Evolutionary conservation across 2,329 filamentous ascomycete genomes (phyloP).

Genomic region (Stagonosporopsis vannaccii): DNA sequence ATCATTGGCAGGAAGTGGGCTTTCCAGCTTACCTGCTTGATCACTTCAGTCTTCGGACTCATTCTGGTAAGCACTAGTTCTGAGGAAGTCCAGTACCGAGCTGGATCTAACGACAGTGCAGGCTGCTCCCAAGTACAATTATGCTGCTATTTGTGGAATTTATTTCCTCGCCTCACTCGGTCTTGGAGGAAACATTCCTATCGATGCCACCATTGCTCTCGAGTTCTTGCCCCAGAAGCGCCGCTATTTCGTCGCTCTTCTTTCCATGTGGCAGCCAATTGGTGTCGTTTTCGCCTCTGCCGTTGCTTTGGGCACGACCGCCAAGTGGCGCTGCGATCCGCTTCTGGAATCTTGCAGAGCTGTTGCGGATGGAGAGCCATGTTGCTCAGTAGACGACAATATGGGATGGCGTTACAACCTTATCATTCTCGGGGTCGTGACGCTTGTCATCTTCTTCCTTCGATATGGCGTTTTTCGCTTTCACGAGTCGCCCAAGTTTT

Average conservation of each 20-base stretch:
- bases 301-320: slow-evolving; percentile 38
- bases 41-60: slow-evolving; percentile 38
- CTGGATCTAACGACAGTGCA: slow-evolving; percentile 13
- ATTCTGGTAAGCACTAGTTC: slow-evolving; percentile 23
- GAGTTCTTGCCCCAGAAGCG: slow-evolving; percentile 39
- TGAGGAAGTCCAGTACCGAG: neutral
- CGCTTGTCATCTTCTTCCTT: slow-evolving; percentile 36
- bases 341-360: slow-evolving; percentile 26
- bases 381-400: slow-evolving; percentile 33
- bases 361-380: slow-evolving; percentile 24
- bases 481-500: slow-evolving; percentile 40
- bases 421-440: slow-evolving; percentile 37
- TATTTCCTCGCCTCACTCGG: slow-evolving; percentile 38
- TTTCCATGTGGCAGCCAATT: slow-evolving; percentile 43
- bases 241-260: slow-evolving; percentile 37
- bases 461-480: slow-evolving; percentile 41
- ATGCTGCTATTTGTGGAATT: slow-evolving; percentile 38
- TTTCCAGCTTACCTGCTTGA: slow-evolving; percentile 38
- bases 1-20: slow-evolving; percentile 41
- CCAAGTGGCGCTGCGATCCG: slow-evolving; percentile 39
- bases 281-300: slow-evolving; percentile 38
- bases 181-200: slow-evolving; percentile 39
- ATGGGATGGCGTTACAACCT: slow-evolving; percentile 44
- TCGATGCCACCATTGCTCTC: slow-evolving; percentile 38
- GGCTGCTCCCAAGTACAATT: slow-evolving; percentile 42